Evolutionary conservation across 768 basidiomycete species (phyloP), one percentile per base, ranked within the genome.

Genomic region (Vararia minispora): DNA sequence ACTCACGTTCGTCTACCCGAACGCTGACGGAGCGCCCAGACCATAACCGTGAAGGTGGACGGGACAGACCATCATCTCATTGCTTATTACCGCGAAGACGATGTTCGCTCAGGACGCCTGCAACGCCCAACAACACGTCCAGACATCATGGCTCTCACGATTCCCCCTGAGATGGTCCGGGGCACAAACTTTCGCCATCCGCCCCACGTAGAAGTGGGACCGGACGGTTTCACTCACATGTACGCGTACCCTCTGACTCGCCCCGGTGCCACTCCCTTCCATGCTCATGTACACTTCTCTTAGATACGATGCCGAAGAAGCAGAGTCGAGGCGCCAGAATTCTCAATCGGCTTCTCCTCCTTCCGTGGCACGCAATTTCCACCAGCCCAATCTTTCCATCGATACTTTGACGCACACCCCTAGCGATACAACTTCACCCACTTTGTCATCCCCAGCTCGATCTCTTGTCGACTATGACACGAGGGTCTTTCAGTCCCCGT

Each of bases 131-230:
- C 79, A 1, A 69, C 66, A 29, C 66, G 81, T 21, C 63, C 71
- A 6, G 84, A 90, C 47, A 77, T 91, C 45, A 79, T 79, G 66
- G 56, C 63, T 16, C 62, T 90, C 4, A 69, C 71, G 35, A 82
- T 91, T 63, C 76, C 79, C 4, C 72, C 79, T 6, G 76, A 82
- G 42, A 77, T 87, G 46, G 79, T 90, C 53, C 74, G 80, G 31
- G 66, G 80, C 24, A 79, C 82, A 13, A 83, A 82, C 55, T 92
- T 89, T 53, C 72, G 89, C 7, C 75, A 86, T 35, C 87, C 87
- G 3, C 87, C 86, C 2, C 74, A 83, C 52, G 68, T 86, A 22
- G 84, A 86, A 46, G 65, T 76, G 25, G 80, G 78, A 8, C 67
- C 74, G 4, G 82, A 87, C 47, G 77, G 81, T 13, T 70, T 71